These are phyloP conservation scores for Mycena vitilis DNA, from an alignment of 768 basidiomycete genomes.

Conservation along the genomic window DNA sequence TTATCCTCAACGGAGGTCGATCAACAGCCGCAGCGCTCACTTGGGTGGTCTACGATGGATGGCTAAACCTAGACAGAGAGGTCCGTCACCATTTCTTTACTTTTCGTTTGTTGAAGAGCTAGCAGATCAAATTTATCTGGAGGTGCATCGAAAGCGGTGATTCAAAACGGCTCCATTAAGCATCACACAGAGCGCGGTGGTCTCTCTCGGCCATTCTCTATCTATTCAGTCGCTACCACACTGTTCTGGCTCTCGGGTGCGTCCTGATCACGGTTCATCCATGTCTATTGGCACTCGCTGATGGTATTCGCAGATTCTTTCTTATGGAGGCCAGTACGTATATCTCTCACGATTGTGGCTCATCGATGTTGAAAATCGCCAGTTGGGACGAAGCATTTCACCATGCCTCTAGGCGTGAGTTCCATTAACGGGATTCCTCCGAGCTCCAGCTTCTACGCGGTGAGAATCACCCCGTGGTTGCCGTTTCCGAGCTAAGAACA, in stretches of 20 bases:
- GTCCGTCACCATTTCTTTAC: background rate
- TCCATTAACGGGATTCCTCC: background rate
- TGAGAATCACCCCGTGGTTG: background rate
- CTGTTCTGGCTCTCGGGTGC: background rate
- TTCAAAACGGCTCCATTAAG: background rate
- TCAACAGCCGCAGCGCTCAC: conserved; percentile 17
- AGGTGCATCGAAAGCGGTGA: background rate
- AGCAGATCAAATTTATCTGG: conserved; percentile 9
- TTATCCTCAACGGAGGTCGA: background rate
- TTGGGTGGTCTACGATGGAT: conserved; percentile 26
- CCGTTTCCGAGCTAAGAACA: background rate
- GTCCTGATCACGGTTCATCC: background rate
- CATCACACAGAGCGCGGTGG: conserved; percentile 2
- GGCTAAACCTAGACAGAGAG: conserved; percentile 23
- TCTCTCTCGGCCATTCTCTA: background rate
- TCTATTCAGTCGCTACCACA: conserved; percentile 14
- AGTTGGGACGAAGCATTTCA: conserved; percentile 28
- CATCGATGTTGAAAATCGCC: background rate
- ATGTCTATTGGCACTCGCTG: background rate
- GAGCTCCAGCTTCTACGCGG: background rate
- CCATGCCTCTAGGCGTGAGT: background rate
- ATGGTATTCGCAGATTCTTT: conserved; percentile 12
- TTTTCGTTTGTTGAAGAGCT: background rate
- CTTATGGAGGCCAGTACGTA: conserved; percentile 19
- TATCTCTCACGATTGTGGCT: background rate